Evolutionary conservation across 257 asterid species (phyloP), one percentile per base, ranked within the genome.

Genomic region (Lycium ferocissimum): DNA sequence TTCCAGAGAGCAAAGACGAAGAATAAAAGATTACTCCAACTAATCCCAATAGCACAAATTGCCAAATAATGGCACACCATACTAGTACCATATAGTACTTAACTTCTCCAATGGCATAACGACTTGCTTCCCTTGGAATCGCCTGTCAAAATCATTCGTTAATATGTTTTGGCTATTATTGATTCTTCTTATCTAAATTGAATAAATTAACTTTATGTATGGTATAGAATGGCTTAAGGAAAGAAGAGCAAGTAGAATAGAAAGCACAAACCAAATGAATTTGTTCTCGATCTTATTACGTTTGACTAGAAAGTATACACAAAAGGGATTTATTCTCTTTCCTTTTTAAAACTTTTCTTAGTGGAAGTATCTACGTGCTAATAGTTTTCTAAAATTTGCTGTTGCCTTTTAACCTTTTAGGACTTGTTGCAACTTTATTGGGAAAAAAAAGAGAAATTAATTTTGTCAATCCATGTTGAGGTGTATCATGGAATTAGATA

Each of bases 1-100:
- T 49, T 47, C 81, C 81, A 49, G 81, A 75, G 61, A 75, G 81
- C n/a, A 75, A 11, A 12, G 81, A 75, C 1, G 81, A 75, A 47
- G 81, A 75, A 12, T 47, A 75, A 3, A 49, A 75, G 0, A 75
- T 75, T 20, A 75, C 81, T 45, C 80, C 80, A 0, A 73, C 80
- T 20, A 73, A 47, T 7, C 80, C 80, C 40, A 73, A 0, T 0
- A 73, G 11, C 0, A 59, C 59, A 15, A 73, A 47, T 73, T 73
- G 80, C 80, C 80, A 73, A 73, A 73, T 45, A 2, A 73, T 6
- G 18, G 80, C 80, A 12, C 59, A 73, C 59, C 0, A 47, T 73
- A 47, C 59, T 1, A 73, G 59, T 47, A 73, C 80, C 80, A 73
- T 47, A 73, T 73, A 73, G 13, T 73, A 73, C 1, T 45, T 73